Conservation (phyloP, 176 grass and related monocot species). For the Carex pumila region DNA sequence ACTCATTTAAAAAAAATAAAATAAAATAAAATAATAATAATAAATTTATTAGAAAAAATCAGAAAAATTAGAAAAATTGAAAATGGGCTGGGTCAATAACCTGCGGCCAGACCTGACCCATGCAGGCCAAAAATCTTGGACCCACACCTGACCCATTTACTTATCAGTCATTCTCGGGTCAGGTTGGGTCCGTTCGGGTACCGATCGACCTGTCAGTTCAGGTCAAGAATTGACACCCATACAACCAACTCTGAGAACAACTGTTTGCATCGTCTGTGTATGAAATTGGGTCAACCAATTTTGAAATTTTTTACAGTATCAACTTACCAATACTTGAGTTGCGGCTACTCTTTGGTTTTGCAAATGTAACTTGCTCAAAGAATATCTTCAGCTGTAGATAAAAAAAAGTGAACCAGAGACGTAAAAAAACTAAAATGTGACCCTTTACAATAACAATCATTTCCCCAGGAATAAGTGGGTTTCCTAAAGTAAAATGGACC, state of each 20-base stretch:
- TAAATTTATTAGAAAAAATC: too few relatives aligned
- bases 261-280: neutral
- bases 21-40: too few relatives aligned
- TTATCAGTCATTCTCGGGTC: too few relatives aligned
- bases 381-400: conserved; percentile 76
- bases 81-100: too few relatives aligned
- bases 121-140: too few relatives aligned
- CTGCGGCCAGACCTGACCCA: too few relatives aligned
- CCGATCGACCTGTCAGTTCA: too few relatives aligned
- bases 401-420: neutral
- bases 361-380: conserved; percentile 92
- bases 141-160: too few relatives aligned
- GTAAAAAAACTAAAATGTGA: neutral
- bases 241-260: neutral
- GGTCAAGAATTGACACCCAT: too few relatives aligned
- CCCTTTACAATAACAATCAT: neutral
- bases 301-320: neutral
- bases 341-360: conserved; percentile 86
- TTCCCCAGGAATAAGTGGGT: neutral
- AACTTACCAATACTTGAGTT: conserved; percentile 84
- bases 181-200: too few relatives aligned
- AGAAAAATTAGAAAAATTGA: too few relatives aligned
- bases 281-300: neutral
- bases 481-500: neutral
- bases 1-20: too few relatives aligned